Base-by-base conservation (phyloP, 2,329 filamentous ascomycete species). In the Madurella mycetomatis region DNA sequence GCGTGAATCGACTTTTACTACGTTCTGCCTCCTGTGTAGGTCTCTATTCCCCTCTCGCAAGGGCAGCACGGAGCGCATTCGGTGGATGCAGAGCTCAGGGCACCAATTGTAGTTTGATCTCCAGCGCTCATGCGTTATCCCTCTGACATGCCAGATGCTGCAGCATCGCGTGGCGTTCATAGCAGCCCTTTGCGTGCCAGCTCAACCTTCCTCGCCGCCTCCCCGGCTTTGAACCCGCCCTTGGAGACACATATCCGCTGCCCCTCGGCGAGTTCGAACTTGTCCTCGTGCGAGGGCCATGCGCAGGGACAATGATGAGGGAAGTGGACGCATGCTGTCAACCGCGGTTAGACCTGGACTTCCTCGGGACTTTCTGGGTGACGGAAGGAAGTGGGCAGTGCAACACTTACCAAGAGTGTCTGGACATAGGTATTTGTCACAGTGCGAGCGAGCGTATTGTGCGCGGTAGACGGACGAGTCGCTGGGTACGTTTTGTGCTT, bases 291-390 rank as follows among this genome's bases (percentile, higher is more conserved):
- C 9, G 77, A 73, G 1, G 87, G 85, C 75, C 87, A 95, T 1
- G 90, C 80, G 73, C 94, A 99, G 30, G 94, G 94, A 72, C 94
- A 99, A 73, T 99, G 94, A 70, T 97, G 92, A 1, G 94, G 92
- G 74, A 95, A 94, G 69, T 95, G 87, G 7, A 99, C 94, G 75
- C 94, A 99, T 37, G 92, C 88, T 74, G 51, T 51, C 19, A 32
- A 31, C 4, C 18, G 9, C 9, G 25, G 41, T 51, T 13, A 54
- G 49, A 12, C 16, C 31, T 16, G 39, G 16, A 11, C n/a, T 31
- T 25, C 4, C 16, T 37, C 34, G 9, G 34, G 34, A 11, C 34
- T 15, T 37, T 9, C 12, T 1, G 7, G 18, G 4, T n/a, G n/a
- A 17, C 16, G 25, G 18, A 30, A 40, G 5, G 8, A 15, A n/a